Evolutionary conservation across 331 rosid species (phyloP), one percentile per base, ranked within the genome.

Genomic region (Cucumis variabilis): DNA sequence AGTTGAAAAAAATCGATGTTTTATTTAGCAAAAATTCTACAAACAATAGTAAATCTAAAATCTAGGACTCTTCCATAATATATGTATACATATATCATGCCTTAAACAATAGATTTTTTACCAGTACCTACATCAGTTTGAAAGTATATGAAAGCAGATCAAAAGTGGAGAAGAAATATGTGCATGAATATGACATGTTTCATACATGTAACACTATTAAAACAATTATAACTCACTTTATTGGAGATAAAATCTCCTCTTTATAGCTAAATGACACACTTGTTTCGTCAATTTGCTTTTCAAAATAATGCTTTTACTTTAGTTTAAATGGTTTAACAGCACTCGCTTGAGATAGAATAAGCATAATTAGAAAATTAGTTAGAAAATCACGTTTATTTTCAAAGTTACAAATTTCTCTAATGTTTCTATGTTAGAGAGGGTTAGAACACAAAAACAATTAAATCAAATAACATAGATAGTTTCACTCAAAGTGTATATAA

Each of bases 221-320:
- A 82, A 86, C 71, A 73, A 27, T 21, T 19, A 17, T 70, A 48
- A 89, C 96, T 92, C 91, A 96, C 99, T 91, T 93, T 81, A 92
- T 87, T 25, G 92, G 93, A 25, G 95, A 93, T 89, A 69, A 73
- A 87, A 90, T 85, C 84, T 91, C 92, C 80, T 58, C 86, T 87
- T 85, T 92, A 88, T 89, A 53, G 88, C 89, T 75, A 20, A 89
- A 90, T 87, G 92, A 89, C 30, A 76, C 68, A 89, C 89, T 97
- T 92, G 92, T 89, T 86, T 88, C 90, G 86, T 75, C 80, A 90
- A 65, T 87, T 50, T 91, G 85, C 69, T 83, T 75, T 46, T 85
- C 87, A 85, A 76, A 85, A 84, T 80, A 83, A 60, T 41, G 88
- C 51, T 84, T 63, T 88, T 16, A 74, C 37, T 87, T 88, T 86